phyloP scores from a whole-genome alignment of 2,329 filamentous ascomycete genomes.

The Cordyceps cateniannulata region DNA sequence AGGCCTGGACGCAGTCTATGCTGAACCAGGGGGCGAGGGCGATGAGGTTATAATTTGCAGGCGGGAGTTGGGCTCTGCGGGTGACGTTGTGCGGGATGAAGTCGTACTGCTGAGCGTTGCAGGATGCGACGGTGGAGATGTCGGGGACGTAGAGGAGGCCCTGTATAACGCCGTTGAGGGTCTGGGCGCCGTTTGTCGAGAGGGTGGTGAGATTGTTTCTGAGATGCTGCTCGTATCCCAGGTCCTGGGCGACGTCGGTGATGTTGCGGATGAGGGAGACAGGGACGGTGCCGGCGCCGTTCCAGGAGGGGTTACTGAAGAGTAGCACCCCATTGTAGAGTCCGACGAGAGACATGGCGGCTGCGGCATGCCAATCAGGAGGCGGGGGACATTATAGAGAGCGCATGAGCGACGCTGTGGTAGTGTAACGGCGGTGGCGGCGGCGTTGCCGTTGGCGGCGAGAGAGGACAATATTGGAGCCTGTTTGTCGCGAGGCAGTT shows the following conservation, averaged over 20 bases:
- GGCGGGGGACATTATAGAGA: conserved; percentile 10
- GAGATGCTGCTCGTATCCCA: conserved; percentile 48
- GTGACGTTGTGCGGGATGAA: conserved; percentile 73
- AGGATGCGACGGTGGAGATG: conserved; percentile 51
- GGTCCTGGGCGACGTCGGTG: conserved; percentile 43
- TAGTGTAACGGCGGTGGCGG: background rate
- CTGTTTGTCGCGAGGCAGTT: no score
- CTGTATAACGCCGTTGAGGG: conserved; percentile 55
- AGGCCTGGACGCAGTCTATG: conserved; percentile 64
- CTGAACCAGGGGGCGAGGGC: conserved; percentile 84
- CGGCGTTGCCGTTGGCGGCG: background rate
- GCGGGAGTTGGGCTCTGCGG: conserved; percentile 60
- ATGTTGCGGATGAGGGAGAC: conserved; percentile 52
- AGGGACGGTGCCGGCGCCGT: conserved; percentile 41
- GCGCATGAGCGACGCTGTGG: conserved; percentile 5
- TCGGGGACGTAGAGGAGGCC: conserved; percentile 84
- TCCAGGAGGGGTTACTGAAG: conserved; percentile 54
- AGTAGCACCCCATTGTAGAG: conserved; percentile 49
- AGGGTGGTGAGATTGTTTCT: conserved; percentile 65
- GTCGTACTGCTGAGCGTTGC: conserved; percentile 54
- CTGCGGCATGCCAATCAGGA: conserved; percentile 11
- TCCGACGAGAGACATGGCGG: conserved; percentile 33
- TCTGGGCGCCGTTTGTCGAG: conserved; percentile 58
- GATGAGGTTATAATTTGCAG: conserved; percentile 65
- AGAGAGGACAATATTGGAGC: no score